These are phyloP conservation scores for Cenchrus fungigraminus DNA, from an alignment of 176 grass and related monocot species.

Conservation along the genomic window DNA sequence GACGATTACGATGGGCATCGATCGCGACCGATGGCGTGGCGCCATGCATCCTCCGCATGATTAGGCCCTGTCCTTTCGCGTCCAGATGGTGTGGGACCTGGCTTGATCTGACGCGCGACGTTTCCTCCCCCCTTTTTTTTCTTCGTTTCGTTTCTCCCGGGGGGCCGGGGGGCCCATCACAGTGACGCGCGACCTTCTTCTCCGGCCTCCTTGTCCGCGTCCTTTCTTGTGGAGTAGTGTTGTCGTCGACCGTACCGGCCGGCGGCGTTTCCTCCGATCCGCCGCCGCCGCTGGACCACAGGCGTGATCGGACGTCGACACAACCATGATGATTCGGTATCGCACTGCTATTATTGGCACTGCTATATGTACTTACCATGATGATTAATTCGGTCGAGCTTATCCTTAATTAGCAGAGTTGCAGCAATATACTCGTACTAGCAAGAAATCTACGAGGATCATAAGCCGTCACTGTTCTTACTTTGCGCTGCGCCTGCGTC, in stretches of 20 bases:
- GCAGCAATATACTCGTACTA: neutral
- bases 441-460: neutral
- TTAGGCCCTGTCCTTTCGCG: neutral
- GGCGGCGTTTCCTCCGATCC: neutral
- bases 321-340: neutral
- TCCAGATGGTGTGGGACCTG: neutral
- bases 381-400: neutral
- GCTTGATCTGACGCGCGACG: neutral
- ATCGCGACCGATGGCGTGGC: neutral
- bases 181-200: conserved; percentile 9
- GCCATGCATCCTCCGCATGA: neutral
- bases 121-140: too few relatives aligned
- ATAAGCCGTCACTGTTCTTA: too few relatives aligned
- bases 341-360: neutral
- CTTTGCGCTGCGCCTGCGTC: too few relatives aligned
- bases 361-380: neutral
- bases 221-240: neutral
- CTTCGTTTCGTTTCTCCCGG: neutral
- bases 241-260: conserved; percentile 16
- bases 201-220: neutral
- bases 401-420: neutral
- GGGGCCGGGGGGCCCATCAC: neutral
- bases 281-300: neutral
- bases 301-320: neutral
- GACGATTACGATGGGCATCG: neutral